Conservation (phyloP, 768 basidiomycete genomes). For the Xerocomellus amylosporus region DNA sequence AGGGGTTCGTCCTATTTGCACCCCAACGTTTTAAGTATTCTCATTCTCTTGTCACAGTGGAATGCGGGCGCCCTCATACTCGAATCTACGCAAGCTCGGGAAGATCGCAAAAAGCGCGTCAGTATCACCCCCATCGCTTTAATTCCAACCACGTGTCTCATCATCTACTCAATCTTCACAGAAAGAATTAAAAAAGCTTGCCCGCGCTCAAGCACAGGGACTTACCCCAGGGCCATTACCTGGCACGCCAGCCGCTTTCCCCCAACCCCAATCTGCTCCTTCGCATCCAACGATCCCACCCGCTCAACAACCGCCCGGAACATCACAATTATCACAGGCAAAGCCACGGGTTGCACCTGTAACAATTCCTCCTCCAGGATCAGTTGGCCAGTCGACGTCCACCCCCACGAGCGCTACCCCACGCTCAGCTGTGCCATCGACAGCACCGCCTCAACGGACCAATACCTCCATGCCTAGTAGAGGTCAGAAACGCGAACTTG, state of each 20-base stretch:
- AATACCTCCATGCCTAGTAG: slow-evolving; percentile 13
- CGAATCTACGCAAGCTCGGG: slow-evolving; percentile 71
- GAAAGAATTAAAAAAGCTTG: slow-evolving; percentile 73
- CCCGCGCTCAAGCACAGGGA: slow-evolving; percentile 50
- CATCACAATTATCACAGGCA: slow-evolving; percentile 11
- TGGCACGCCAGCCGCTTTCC: slow-evolving; percentile 24
- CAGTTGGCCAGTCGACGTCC: slow-evolving; percentile 28
- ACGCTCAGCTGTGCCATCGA: slow-evolving; percentile 27
- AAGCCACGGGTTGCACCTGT: slow-evolving; percentile 34
- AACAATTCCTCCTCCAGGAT: slow-evolving; percentile 30
- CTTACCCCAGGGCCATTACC: slow-evolving; percentile 21
- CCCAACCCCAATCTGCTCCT: slow-evolving; percentile 35
- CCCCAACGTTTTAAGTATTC: not conserved
- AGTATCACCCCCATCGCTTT: slow-evolving; percentile 29
- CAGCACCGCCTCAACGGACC: slow-evolving; percentile 25
- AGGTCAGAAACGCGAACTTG: slow-evolving; percentile 36
- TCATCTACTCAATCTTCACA: slow-evolving; percentile 27
- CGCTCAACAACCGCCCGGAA: no score
- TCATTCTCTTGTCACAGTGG: slow-evolving; percentile 48
- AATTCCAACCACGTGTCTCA: slow-evolving; percentile 13
- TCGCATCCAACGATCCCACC: slow-evolving; percentile 21
- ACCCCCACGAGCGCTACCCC: slow-evolving; percentile 34
- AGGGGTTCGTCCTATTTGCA: slow-evolving; percentile 50
- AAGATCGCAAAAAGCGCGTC: slow-evolving; percentile 76
- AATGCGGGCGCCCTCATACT: slow-evolving; percentile 57